These are phyloP conservation scores for Blastobotrys robertii DNA, from an alignment of 805 yeast genomes.

Conservation along the genomic window DNA sequence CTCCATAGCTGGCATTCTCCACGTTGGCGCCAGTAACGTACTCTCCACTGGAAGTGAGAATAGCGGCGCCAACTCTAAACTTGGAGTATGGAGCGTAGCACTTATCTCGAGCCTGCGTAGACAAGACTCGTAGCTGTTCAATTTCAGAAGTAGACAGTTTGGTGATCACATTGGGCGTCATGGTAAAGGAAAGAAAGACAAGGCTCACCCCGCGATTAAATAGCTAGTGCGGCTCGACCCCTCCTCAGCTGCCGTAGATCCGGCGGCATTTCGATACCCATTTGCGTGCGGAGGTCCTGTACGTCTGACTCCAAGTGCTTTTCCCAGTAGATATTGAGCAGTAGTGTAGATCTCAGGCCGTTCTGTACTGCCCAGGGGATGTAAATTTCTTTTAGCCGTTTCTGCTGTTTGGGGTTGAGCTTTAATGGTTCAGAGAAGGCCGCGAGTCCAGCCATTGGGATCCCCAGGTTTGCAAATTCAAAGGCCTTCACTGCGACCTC, in stretches of 20 bases:
- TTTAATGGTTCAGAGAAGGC: conserved; percentile 83
- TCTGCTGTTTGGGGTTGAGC: conserved; percentile 51
- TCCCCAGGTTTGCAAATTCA: conserved; percentile 84
- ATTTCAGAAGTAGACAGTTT: background rate
- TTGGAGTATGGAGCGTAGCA: conserved; percentile 68
- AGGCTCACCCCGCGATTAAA: background rate
- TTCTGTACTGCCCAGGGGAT: conserved; percentile 80
- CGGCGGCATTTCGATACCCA: conserved; percentile 71
- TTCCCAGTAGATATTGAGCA: conserved; percentile 92
- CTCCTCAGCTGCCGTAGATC: conserved; percentile 60
- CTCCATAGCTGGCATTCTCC: conserved; percentile 87
- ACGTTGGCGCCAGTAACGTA: conserved; percentile 71
- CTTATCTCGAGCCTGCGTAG: conserved; percentile 33
- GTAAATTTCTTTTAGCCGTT: conserved; percentile 56
- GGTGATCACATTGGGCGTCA: background rate
- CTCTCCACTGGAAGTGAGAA: conserved; percentile 43
- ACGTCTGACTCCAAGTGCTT: conserved; percentile 62
- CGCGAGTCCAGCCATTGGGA: conserved; percentile 94
- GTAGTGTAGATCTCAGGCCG: conserved; percentile 62
- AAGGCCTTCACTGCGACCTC: conserved; percentile 88
- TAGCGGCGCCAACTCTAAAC: conserved; percentile 75
- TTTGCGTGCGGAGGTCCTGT: conserved; percentile 55
- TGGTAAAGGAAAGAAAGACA: background rate
- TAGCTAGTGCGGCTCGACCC: too few relatives aligned
- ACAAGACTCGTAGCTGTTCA: background rate